A percentile compares a stretch with the other conserved stretches of the same genome.
Evolutionary conservation across 2,329 filamentous ascomycete species (phyloP).

Genomic region (Colletotrichum neosansevieriae): DNA sequence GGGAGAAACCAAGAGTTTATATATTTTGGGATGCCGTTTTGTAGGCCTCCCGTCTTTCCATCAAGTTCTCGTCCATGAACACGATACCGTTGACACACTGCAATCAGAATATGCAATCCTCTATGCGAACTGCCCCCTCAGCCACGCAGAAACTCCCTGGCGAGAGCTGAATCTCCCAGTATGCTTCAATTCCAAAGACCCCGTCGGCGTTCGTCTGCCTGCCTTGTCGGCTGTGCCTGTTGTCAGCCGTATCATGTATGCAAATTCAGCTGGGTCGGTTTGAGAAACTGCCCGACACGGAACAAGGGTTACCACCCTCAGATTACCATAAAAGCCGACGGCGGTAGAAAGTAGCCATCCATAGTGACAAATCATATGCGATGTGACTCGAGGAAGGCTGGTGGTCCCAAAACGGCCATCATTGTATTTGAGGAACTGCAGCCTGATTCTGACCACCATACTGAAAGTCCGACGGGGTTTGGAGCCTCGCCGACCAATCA

Average conservation of each 20-base stretch:
- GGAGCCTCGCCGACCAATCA: too few relatives aligned
- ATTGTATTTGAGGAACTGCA: too few relatives aligned
- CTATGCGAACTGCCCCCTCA: neutral
- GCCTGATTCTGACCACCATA: too few relatives aligned
- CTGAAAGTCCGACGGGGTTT: too few relatives aligned
- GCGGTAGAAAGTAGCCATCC: too few relatives aligned
- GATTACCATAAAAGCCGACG: neutral
- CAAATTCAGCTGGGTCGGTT: neutral
- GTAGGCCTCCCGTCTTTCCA: too few relatives aligned
- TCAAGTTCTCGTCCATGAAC: neutral
- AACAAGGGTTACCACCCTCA: neutral
- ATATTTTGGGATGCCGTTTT: too few relatives aligned
- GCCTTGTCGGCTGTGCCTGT: neutral
- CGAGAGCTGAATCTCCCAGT: neutral
- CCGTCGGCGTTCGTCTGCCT: neutral
- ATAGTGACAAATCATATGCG: too few relatives aligned
- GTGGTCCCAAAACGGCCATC: too few relatives aligned
- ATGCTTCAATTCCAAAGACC: neutral
- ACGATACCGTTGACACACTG: neutral
- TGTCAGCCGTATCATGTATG: neutral
- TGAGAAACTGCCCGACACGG: neutral
- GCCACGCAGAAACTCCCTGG: neutral
- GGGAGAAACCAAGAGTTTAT: too few relatives aligned
- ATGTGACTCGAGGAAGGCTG: too few relatives aligned
- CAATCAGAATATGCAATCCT: neutral